Evolutionary conservation across 768 basidiomycete genomes (phyloP).

Genomic region (Leucosporidium yakuticum): DNA sequence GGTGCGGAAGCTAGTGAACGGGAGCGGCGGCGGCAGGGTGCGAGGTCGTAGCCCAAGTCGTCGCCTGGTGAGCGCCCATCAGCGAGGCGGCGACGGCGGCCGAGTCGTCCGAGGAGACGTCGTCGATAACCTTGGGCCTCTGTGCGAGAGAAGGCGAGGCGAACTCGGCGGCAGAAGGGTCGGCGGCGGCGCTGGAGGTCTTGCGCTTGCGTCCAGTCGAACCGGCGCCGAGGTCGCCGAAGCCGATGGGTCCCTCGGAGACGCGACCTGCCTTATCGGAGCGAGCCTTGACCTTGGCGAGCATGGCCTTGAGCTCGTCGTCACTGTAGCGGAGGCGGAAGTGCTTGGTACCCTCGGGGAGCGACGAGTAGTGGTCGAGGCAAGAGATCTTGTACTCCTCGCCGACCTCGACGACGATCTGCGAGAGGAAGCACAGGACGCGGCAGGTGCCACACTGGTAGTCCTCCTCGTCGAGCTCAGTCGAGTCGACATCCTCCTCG

Average conservation of each 20-base stretch:
- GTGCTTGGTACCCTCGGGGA: slow-evolving; percentile 57
- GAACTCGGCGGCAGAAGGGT: slow-evolving; percentile 27
- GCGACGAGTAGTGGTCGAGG: slow-evolving; percentile 69
- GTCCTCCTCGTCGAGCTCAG: slow-evolving; percentile 84
- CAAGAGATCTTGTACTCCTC: slow-evolving; percentile 62
- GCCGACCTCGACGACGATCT: slow-evolving; percentile 59
- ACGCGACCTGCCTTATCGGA: slow-evolving; percentile 25
- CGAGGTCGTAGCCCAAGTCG: neutral
- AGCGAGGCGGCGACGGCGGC: neutral
- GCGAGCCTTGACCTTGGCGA: slow-evolving; percentile 27
- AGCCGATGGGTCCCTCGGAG: slow-evolving; percentile 13
- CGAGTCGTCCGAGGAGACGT: neutral
- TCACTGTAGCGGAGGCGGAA: slow-evolving; percentile 35
- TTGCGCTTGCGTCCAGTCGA: slow-evolving; percentile 26
- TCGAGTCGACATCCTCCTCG: slow-evolving; percentile 63
- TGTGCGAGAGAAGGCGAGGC: slow-evolving; percentile 4
- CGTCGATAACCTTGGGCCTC: neutral
- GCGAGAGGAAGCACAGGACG: slow-evolving; percentile 88
- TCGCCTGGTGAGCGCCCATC: neutral
- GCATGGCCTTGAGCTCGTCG: slow-evolving; percentile 30
- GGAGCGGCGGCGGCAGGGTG: neutral
- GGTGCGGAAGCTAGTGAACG: neutral
- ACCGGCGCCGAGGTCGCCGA: slow-evolving; percentile 11
- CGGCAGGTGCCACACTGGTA: slow-evolving; percentile 94
- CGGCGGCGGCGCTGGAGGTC: slow-evolving; percentile 28